Evolutionary conservation across 83 land plant species (phyloP).

Genomic region (Diphasiastrum complanatum): DNA sequence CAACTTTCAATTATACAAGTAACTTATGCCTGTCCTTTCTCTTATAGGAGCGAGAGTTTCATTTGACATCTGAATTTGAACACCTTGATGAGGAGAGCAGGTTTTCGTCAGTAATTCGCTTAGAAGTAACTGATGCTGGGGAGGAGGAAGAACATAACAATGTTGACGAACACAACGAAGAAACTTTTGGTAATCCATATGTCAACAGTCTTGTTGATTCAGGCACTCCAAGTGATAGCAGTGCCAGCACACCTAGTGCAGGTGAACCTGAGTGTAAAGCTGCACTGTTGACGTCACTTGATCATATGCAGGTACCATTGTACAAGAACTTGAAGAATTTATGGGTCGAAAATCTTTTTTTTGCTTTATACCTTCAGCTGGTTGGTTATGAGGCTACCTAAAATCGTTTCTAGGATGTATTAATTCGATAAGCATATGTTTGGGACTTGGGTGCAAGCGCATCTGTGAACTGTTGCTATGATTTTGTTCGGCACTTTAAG

Average conservation of each 20-base stretch:
- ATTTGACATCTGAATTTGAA: slow-evolving; percentile 42
- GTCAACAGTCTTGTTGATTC: not conserved
- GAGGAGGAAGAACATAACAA: slow-evolving; percentile 45
- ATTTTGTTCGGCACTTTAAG: too few species aligned
- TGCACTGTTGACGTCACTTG: slow-evolving; percentile 36
- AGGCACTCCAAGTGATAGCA: slow-evolving; percentile 19
- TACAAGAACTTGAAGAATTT: not conserved
- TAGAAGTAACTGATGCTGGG: slow-evolving; percentile 27
- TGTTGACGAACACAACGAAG: slow-evolving; percentile 41
- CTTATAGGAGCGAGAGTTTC: slow-evolving; percentile 67
- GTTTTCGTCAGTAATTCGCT: slow-evolving; percentile 68
- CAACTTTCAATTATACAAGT: not conserved
- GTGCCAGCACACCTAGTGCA: slow-evolving; percentile 23
- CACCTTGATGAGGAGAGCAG: slow-evolving; percentile 76
- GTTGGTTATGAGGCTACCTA: too few species aligned
- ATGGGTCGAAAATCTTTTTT: not conserved
- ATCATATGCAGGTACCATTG: not conserved
- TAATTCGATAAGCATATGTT: too few species aligned
- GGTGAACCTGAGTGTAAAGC: not conserved
- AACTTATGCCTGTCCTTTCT: slow-evolving; percentile 1
- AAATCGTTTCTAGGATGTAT: too few species aligned
- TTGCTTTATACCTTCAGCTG: too few species aligned
- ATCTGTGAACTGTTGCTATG: too few species aligned
- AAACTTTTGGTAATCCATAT: slow-evolving; percentile 59
- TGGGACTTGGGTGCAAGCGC: too few species aligned